phyloP scores from a whole-genome alignment of 306 rosid species.

The Begonia fuchsioides region DNA sequence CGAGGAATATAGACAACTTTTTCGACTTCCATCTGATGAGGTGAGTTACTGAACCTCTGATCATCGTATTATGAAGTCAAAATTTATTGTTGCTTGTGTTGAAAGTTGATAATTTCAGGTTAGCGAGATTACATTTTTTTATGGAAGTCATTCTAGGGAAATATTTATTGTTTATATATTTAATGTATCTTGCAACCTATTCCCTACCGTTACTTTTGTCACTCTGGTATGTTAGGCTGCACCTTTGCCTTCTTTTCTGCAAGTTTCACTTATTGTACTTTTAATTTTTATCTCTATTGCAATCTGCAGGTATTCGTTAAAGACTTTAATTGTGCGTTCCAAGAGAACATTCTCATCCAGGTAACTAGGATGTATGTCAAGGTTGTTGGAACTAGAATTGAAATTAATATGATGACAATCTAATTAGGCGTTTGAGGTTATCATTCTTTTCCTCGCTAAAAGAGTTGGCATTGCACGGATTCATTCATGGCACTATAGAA shows the following conservation, averaged over 20 bases:
- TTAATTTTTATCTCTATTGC: constrained; percentile 2
- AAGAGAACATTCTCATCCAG: constrained; percentile 94
- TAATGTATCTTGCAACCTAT: too few relatives aligned
- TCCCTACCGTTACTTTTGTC: too few relatives aligned
- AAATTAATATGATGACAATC: constrained; percentile 6
- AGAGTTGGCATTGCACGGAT: not conserved
- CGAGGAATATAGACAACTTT: constrained; percentile 85
- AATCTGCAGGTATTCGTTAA: constrained; percentile 59
- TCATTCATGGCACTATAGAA: not conserved
- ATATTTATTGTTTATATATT: too few relatives aligned
- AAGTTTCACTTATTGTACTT: not conserved
- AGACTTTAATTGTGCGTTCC: constrained; percentile 93
- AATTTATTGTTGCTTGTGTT: too few relatives aligned
- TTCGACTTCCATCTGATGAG: constrained; percentile 79
- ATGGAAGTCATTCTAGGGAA: too few relatives aligned
- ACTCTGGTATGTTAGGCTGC: too few relatives aligned
- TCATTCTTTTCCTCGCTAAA: constrained; percentile 3
- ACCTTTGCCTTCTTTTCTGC: not conserved
- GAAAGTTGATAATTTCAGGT: too few relatives aligned
- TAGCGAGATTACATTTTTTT: too few relatives aligned
- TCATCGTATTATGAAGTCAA: too few relatives aligned
- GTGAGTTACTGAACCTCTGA: constrained; percentile 33
- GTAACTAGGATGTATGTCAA: constrained; percentile 15
- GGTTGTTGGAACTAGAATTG: constrained; percentile 1
- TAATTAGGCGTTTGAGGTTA: constrained; percentile 5